Evolutionary conservation across 2,329 filamentous ascomycete genomes (phyloP).

Genomic region (Juglanconis oblonga): DNA sequence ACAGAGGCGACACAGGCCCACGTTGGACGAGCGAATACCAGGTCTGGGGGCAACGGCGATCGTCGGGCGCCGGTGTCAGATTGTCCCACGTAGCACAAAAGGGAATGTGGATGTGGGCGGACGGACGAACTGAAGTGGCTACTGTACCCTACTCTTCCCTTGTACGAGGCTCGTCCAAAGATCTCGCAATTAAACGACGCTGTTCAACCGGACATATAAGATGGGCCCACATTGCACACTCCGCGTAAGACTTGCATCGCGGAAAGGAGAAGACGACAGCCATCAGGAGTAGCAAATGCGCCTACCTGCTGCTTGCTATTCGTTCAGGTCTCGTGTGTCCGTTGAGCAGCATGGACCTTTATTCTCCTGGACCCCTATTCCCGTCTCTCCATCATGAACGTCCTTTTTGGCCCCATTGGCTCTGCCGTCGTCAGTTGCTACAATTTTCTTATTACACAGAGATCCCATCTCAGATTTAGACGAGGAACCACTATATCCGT

Average conservation of each 20-base stretch:
- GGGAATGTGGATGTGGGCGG: neutral
- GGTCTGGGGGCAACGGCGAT: constrained; percentile 11
- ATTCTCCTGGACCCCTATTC: neutral
- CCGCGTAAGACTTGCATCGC: constrained; percentile 9
- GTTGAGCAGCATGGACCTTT: neutral
- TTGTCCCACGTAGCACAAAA: constrained; percentile 8
- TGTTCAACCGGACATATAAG: constrained; percentile 18
- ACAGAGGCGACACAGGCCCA: constrained; percentile 2
- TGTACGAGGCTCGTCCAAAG: constrained; percentile 15
- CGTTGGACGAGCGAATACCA: constrained; percentile 10
- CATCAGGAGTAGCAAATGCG: neutral
- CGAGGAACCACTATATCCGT: constrained; percentile 20
- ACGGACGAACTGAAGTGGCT: neutral
- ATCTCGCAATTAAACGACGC: constrained; percentile 19
- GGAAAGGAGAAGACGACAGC: neutral
- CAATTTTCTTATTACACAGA: constrained; percentile 12
- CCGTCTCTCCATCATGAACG: neutral
- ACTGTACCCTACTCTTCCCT: neutral
- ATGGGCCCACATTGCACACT: constrained; percentile 10
- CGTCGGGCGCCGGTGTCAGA: constrained; percentile 12
- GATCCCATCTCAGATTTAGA: constrained; percentile 20
- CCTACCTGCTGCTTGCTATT: constrained; percentile 1
- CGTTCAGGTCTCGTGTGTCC: constrained; percentile 9
- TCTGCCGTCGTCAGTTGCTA: neutral
- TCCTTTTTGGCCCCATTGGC: neutral